Evolutionary conservation across 1,139 yeast species (phyloP).

Genomic region (Hyphopichia wangnamkhiaoensis): DNA sequence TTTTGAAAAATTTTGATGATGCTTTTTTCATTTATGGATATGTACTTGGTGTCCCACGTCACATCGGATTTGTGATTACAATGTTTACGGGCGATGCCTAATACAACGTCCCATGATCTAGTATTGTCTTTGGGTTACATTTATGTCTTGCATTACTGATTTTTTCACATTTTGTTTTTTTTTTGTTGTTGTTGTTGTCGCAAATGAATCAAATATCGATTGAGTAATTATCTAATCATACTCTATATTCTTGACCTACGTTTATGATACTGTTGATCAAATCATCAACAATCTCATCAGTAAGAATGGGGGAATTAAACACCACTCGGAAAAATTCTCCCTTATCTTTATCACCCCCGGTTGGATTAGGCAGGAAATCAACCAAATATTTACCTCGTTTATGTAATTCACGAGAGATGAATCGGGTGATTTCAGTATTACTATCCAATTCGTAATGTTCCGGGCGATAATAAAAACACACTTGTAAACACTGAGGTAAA

Average conservation of each 20-base stretch:
- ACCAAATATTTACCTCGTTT: constrained; percentile 65
- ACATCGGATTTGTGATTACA: too few species aligned
- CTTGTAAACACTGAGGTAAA: constrained; percentile 80
- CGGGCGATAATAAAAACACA: constrained; percentile 75
- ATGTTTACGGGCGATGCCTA: too few species aligned
- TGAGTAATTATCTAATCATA: not conserved
- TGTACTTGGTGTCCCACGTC: too few species aligned
- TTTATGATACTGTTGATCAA: constrained; percentile 33
- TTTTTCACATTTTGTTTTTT: too few species aligned
- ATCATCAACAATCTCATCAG: constrained; percentile 40
- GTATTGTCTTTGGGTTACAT: too few species aligned
- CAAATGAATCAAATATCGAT: not conserved
- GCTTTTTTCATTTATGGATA: too few species aligned
- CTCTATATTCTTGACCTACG: constrained; percentile 21
- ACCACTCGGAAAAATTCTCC: constrained; percentile 89
- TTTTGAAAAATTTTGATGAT: too few species aligned
- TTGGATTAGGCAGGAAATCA: constrained; percentile 79
- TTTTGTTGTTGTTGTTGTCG: not conserved
- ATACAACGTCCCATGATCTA: too few species aligned
- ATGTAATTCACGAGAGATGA: constrained; percentile 64
- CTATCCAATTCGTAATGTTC: constrained; percentile 28
- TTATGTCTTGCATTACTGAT: not conserved
- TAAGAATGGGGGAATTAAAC: constrained; percentile 68
- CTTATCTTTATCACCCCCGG: constrained; percentile 37
- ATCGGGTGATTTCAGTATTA: constrained; percentile 62